Evolutionary conservation across 345 rosid species (phyloP), one percentile per base, ranked within the genome.

Genomic region (Salix brachista): DNA sequence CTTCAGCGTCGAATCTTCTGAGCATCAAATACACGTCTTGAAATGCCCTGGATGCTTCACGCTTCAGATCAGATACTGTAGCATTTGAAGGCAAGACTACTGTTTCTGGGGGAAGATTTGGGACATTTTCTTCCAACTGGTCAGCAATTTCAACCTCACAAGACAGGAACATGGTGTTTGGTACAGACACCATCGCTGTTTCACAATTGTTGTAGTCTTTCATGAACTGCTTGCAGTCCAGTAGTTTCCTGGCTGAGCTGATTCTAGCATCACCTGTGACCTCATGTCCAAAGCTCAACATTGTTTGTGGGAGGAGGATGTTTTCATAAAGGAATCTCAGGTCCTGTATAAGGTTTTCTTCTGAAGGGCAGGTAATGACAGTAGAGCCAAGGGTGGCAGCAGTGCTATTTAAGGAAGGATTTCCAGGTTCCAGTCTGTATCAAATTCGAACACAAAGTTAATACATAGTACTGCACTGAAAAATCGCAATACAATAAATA

Each of bases 141-240:
- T 88, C 92, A 18, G 62, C 62, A 3, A 87, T 77, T 78, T 85
- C 88, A 78, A 88, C 82, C 66, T 85, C 73, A 60, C 95, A 91
- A 26, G 73, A 82, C 56, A 89, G 65, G 81, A 79, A 67, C 18
- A 86, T 74, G 16, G 66, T 68, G 54, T 77, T 73, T 68, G 65
- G 30, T 2, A 10, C 44, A 7, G n/a, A 23, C 28, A 75, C 13
- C 13, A 73, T 54, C 3, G 48, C 46, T 71, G 61, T 80, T 25
- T 83, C 88, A 30, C 71, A 80, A 41, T 75, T 72, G 28, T 3
- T 56, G 75, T 89, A 91, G 69, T 85, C 87, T 74, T 89, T 91
- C 77, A 89, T 60, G 75, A 91, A 91, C 78, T 89, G 91, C 87
- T 91, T 91, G 90, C 95, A 89, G 77, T 91, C 95, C 8, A 91